Conservation (phyloP, 805 yeast genomes). For the Wickerhamomyces rabaulensis region DNA sequence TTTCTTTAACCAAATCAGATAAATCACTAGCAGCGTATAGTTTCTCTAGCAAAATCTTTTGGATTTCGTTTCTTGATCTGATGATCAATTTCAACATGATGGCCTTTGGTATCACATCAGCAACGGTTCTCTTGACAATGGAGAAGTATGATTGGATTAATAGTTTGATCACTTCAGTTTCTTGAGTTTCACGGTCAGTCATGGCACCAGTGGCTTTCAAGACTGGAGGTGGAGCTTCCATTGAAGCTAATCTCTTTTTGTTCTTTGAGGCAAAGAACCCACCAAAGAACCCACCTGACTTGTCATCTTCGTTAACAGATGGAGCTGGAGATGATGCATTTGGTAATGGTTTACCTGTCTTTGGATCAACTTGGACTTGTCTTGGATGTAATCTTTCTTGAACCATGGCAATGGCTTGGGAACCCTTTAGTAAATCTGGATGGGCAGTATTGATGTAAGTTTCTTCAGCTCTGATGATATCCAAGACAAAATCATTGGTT, state of each 20-base stretch:
- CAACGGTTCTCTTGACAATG: conserved; percentile 89
- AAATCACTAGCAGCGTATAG: conserved; percentile 73
- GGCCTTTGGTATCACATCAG: conserved; percentile 93
- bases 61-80: conserved; percentile 80
- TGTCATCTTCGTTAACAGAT: conserved; percentile 33
- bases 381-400: conserved; percentile 73
- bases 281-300: conserved; percentile 81
- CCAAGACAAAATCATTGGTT: conserved; percentile 78
- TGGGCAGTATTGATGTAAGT: conserved; percentile 97
- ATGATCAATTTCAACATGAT: conserved; percentile 88
- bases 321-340: conserved; percentile 27
- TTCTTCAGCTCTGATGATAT: conserved; percentile 81
- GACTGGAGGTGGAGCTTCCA: conserved; percentile 97
- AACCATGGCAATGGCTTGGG: conserved; percentile 90
- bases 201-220: conserved; percentile 85
- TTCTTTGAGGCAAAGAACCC: conserved; percentile 90
- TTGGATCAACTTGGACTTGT: conserved; percentile 78
- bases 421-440: conserved; percentile 92
- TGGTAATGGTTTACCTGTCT: conserved; percentile 76
- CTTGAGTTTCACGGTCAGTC: conserved; percentile 94
- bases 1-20: conserved; percentile 80
- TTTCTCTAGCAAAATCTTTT: conserved; percentile 82
- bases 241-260: conserved; percentile 87
- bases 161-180: conserved; percentile 93
- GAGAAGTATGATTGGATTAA: conserved; percentile 85